Percentiles rank a stretch among this genome's conserved stretches.
Conservation (phyloP, 1,139 yeast genomes). For the Sugiyamaella japonica region DNA sequence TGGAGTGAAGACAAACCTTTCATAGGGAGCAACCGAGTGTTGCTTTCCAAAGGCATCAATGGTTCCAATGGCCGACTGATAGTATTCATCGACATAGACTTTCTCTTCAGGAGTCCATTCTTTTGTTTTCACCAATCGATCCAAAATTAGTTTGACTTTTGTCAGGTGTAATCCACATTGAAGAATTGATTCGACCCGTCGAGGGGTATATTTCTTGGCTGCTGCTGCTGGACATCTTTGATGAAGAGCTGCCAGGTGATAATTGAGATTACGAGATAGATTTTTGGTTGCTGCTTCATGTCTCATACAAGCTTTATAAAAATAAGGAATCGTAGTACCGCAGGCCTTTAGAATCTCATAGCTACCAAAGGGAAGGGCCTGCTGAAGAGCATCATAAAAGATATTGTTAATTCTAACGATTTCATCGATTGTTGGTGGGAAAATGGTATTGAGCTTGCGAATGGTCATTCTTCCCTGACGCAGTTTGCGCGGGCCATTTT, state of each 20-base stretch:
- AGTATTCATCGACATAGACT: constrained; percentile 47
- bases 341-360: constrained; percentile 76
- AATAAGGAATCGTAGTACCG: constrained; percentile 79
- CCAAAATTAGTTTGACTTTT: constrained; percentile 64
- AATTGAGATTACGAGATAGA: constrained; percentile 47
- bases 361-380: constrained; percentile 66
- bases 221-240: constrained; percentile 23
- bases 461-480: constrained; percentile 44
- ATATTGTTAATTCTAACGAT: constrained; percentile 85
- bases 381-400: constrained; percentile 68
- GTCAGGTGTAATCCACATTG: constrained; percentile 72
- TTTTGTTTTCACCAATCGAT: constrained; percentile 48
- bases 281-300: constrained; percentile 87
- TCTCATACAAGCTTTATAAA: constrained; percentile 86
- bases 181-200: constrained; percentile 66
- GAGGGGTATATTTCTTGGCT: constrained; percentile 47
- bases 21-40: constrained; percentile 43
- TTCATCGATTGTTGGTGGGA: constrained; percentile 95
- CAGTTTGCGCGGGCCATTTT: constrained; percentile 2
- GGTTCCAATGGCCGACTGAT: constrained; percentile 57
- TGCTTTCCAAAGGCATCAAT: constrained; percentile 77
- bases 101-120: constrained; percentile 42
- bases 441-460: constrained; percentile 66
- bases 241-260: constrained; percentile 26
- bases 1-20: constrained; percentile 78